These are phyloP conservation scores for Krasilnikovozyma curviuscula DNA, from an alignment of 768 basidiomycete species.

Conservation along the genomic window DNA sequence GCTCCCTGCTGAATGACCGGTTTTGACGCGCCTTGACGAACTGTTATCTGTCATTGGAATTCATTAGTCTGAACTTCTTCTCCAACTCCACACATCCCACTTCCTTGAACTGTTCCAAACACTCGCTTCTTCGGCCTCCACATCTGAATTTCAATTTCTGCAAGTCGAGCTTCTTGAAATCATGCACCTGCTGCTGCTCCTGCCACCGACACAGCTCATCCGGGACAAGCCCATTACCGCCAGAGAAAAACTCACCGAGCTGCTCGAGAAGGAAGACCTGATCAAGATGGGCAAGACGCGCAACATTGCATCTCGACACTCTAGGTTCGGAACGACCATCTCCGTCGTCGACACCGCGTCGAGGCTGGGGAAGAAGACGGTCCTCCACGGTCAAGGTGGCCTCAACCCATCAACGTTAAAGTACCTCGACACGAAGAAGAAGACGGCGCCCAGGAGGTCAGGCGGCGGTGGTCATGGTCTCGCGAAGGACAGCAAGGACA, in stretches of 20 bases:
- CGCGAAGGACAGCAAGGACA: neutral
- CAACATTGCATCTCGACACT: conserved; percentile 57
- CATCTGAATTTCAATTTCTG: conserved; percentile 62
- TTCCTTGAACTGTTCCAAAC: conserved; percentile 63
- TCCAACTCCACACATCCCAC: conserved; percentile 47
- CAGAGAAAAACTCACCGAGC: conserved; percentile 39
- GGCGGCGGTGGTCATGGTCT: no score
- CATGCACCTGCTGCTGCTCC: conserved; percentile 67
- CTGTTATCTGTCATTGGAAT: neutral
- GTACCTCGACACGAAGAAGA: conserved; percentile 48
- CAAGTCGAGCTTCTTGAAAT: conserved; percentile 87
- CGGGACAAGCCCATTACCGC: conserved; percentile 32
- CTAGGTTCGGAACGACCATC: conserved; percentile 90
- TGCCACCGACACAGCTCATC: conserved; percentile 39
- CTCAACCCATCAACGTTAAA: conserved; percentile 49
- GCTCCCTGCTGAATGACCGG: conserved; percentile 2
- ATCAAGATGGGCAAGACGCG: conserved; percentile 40
- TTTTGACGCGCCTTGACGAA: neutral
- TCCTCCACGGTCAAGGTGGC: conserved; percentile 60
- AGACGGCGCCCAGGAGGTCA: conserved; percentile 13
- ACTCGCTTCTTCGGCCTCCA: conserved; percentile 59
- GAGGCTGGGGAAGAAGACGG: conserved; percentile 28
- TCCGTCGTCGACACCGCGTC: conserved; percentile 32
- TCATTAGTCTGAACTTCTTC: conserved; percentile 43
- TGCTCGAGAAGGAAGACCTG: conserved; percentile 58